Evolutionary conservation across 371 early-diverging fungal genomes (phyloP).

Genomic region (Funneliformis caledonium): DNA sequence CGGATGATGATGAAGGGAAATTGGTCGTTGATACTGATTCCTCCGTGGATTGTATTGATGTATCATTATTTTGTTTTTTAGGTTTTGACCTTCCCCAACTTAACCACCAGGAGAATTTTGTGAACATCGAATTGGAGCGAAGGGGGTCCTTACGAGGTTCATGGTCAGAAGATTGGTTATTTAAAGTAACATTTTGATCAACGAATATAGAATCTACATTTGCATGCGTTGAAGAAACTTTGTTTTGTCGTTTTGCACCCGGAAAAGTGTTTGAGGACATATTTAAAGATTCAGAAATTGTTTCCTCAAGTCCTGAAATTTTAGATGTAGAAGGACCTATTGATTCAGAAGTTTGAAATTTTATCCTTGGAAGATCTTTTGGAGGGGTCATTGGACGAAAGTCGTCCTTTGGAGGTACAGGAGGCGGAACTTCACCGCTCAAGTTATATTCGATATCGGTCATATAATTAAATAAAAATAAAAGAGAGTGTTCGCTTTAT

Average conservation of each 20-base stretch:
- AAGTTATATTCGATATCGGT: background rate
- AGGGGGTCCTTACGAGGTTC: background rate
- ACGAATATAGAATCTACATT: background rate
- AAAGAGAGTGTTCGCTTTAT: background rate
- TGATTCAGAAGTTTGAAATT: background rate
- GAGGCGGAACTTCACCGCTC: slow-evolving; percentile 3
- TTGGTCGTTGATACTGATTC: no score
- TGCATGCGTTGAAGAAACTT: background rate
- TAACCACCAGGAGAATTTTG: slow-evolving; percentile 22
- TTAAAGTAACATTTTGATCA: background rate
- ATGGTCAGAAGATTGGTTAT: background rate
- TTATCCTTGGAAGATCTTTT: slow-evolving; percentile 18
- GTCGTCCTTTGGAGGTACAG: slow-evolving; percentile 26
- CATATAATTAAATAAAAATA: background rate
- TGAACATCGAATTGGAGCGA: background rate
- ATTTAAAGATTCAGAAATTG: background rate
- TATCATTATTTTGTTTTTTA: background rate
- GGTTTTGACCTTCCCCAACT: slow-evolving; percentile 12
- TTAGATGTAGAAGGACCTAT: slow-evolving; percentile 11
- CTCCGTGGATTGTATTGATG: no score
- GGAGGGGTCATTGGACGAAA: slow-evolving; percentile 18
- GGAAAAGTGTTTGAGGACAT: slow-evolving; percentile 4
- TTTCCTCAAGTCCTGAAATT: background rate
- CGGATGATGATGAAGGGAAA: background rate
- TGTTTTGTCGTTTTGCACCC: background rate